Evolutionary conservation across 345 rosid species (phyloP).

Genomic region (Sonneratia caseolaris): DNA sequence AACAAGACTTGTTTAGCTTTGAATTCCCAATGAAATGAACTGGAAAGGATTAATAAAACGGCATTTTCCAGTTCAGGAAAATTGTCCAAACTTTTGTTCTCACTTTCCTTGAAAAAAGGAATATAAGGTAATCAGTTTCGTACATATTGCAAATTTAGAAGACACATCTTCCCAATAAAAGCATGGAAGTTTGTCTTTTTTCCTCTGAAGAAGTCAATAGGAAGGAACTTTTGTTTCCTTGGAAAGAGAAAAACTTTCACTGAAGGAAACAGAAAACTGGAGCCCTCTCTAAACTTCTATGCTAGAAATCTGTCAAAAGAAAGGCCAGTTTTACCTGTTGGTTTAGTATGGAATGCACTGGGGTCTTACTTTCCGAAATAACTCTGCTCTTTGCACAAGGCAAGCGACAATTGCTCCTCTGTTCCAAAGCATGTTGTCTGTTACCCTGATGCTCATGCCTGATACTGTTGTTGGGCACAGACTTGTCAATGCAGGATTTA

Average conservation of each 20-base stretch:
- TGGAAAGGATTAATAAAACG: not conserved
- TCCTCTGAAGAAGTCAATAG: not conserved
- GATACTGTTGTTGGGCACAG: conserved; percentile 6
- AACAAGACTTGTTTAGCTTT: not conserved
- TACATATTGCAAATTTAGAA: not conserved
- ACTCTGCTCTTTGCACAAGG: conserved; percentile 7
- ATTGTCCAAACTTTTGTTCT: not conserved
- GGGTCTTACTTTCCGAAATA: conserved; percentile 15
- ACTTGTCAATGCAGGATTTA: conserved; percentile 16
- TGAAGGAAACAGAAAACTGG: not conserved
- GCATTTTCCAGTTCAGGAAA: not conserved
- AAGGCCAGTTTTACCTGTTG: conserved; percentile 22
- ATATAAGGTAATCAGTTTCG: not conserved
- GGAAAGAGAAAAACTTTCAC: not conserved
- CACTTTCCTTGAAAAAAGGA: not conserved
- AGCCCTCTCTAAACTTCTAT: not conserved
- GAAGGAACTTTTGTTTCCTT: not conserved
- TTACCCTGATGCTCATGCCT: conserved; percentile 12
- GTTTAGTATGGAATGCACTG: conserved; percentile 13
- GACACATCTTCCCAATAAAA: not conserved
- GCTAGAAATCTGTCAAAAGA: not conserved
- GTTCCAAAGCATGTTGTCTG: conserved; percentile 15
- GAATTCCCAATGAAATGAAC: not conserved
- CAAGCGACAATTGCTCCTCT: conserved; percentile 19
- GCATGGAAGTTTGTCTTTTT: not conserved